A percentile compares a stretch with the other conserved stretches of the same genome.
phyloP scores from a whole-genome alignment of 2,329 filamentous ascomycete species.

The Macrophomina pseudophaseolina region DNA sequence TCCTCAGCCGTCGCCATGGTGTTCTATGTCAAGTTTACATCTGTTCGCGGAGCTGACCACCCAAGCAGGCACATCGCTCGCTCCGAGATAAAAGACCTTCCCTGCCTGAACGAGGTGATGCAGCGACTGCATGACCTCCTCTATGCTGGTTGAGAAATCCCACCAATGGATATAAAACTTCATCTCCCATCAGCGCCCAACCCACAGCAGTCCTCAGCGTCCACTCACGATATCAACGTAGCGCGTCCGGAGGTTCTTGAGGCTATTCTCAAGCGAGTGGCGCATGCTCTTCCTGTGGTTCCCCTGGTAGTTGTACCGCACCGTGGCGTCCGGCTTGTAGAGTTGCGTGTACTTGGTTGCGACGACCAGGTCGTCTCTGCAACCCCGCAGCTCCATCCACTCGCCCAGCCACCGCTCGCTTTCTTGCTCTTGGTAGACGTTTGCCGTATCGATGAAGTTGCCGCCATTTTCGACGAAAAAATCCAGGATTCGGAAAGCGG shows the following conservation, averaged over 20 bases:
- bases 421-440: constrained; percentile 55
- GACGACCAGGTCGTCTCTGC: constrained; percentile 58
- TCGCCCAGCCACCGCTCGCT: constrained; percentile 57
- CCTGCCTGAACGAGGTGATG: constrained; percentile 42
- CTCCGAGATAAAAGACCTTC: constrained; percentile 48
- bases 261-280: constrained; percentile 43
- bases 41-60: constrained; percentile 54
- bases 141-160: constrained; percentile 50
- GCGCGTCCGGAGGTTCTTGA: constrained; percentile 49
- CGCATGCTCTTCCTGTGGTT: constrained; percentile 42
- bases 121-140: constrained; percentile 50
- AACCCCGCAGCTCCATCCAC: constrained; percentile 53
- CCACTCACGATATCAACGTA: constrained; percentile 44
- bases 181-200: constrained; percentile 25
- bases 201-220: constrained; percentile 9
- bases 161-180: constrained; percentile 48
- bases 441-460: constrained; percentile 69
- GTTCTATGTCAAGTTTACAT: constrained; percentile 30
- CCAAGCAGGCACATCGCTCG: constrained; percentile 47
- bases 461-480: constrained; percentile 69
- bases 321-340: constrained; percentile 36
- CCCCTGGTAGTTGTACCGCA: constrained; percentile 26
- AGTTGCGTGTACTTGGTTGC: constrained; percentile 59
- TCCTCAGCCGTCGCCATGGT: constrained; percentile 6
- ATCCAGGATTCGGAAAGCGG: constrained; percentile 68